Evolutionary conservation across 1,139 yeast genomes (phyloP), one percentile per base, ranked within the genome.

Genomic region (Geotrichum cucujoidarum): DNA sequence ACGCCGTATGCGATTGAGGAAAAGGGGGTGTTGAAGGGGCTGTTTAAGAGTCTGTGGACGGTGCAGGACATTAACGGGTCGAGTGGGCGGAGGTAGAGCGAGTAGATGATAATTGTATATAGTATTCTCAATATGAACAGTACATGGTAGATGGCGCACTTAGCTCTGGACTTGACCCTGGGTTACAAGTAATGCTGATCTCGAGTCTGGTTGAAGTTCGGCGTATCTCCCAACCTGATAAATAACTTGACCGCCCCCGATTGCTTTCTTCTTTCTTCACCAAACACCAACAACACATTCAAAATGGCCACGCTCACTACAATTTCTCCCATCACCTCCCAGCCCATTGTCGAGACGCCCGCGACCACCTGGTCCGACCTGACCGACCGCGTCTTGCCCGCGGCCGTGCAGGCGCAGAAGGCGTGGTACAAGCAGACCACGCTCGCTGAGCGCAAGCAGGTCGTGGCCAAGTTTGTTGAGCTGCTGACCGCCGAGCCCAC

Each of bases 11-110:
- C 35, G 17, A 27, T 46, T 13, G 33, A 44, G n/a, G 49, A 5
- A 57, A 62, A 20, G 57, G 63, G 34, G 68, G 73, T 48, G 70
- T 67, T 49, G 57, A 59, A 10, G 55, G 66, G 13, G 69, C 67
- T 1, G 66, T 57, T 7, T 56, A 57, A 3, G 37, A 48, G 0
- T 43, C 64, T n/a, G 38, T 46, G 43, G 32, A 46, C 35, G 18
- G 56, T 54, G 4, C 56, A 48, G 1, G 63, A 62, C 1, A 45
- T 65, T 21, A 46, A 53, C n/a, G n/a, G n/a, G n/a, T n/a, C n/a
- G n/a, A n/a, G n/a, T n/a, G n/a, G n/a, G n/a, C n/a, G n/a, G n/a
- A n/a, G n/a, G n/a, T n/a, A n/a, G n/a, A n/a, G n/a, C n/a, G n/a
- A n/a, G n/a, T n/a, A n/a, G n/a, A n/a, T n/a, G n/a, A n/a, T n/a